Base-by-base conservation (phyloP, 2,329 filamentous ascomycete genomes). In the Sporothrix pseudoabietina region DNA sequence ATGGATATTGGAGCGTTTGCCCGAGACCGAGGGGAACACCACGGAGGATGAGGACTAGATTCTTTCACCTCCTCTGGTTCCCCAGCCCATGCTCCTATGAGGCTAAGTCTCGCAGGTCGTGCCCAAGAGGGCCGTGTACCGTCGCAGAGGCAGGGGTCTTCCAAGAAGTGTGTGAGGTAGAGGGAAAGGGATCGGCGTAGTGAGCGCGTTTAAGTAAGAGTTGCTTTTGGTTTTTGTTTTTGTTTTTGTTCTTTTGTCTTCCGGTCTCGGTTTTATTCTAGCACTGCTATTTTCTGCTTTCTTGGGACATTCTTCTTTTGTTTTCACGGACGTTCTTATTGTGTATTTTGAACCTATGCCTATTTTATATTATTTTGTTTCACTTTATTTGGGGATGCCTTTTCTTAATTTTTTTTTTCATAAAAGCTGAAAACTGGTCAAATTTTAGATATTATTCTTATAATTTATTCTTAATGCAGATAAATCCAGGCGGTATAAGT, bases 1-100 rank as follows among this genome's bases (percentile, higher is more conserved):
- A 35, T 91, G 87, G 84, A 86, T 90, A 26, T 22, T 82, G 69
- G 81, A 81, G 5, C 80, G 84, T 59, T 77, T 83, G 41, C 76
- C 72, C 10, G 77, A 78, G 6, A 72, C 75, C 9, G 79, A 78
- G 26, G 84, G 82, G 0, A 84, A 87, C 70, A 84, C 83, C 32
- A 87, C 84, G 0, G 86, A 87, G 68, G 85, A 87, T 2, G 86
- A 87, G 4, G 52, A 55, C 14, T 74, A 72, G 44, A 16, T 5
- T 47, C 54, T 35, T n/a, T 22, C 39, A 19, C 41, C 6, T n/a
- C 47, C 22, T 30, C 55, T 3, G 26, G 19, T 6, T 10, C 14
- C 14, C 26, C 16, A 35, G 16, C 7, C 59, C 41, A 22, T n/a
- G 8, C 8, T 30, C 44, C 44, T 14, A 10, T 14, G 14, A 16